A percentile compares a stretch with the other conserved stretches of the same genome.
Evolutionary conservation across 2,329 filamentous ascomycete genomes (phyloP).

Genomic region (Trematosphaeria pertusa): DNA sequence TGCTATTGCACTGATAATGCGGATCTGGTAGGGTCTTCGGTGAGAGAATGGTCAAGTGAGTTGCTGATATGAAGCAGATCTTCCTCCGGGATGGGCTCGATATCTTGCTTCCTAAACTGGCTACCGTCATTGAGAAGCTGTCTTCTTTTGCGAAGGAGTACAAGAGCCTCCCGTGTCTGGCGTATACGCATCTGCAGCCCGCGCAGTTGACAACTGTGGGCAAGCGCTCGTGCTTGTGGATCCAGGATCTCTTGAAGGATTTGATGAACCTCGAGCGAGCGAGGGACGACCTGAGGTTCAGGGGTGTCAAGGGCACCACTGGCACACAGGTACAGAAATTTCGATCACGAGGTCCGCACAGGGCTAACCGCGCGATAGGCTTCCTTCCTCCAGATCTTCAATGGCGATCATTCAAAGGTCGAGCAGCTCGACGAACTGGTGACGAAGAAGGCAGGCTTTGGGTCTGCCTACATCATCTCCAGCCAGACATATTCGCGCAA

Average conservation of each 20-base stretch:
- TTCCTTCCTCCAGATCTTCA: constrained; percentile 74
- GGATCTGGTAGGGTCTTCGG: constrained; percentile 59
- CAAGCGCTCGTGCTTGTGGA: constrained; percentile 74
- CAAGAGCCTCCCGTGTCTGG: constrained; percentile 75
- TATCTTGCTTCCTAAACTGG: constrained; percentile 78
- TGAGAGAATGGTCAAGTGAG: not conserved
- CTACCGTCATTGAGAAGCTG: constrained; percentile 79
- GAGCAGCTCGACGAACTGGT: constrained; percentile 69
- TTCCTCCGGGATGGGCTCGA: constrained; percentile 77
- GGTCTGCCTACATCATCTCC: constrained; percentile 67
- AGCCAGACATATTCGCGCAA: constrained; percentile 81
- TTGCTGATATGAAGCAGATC: constrained; percentile 54
- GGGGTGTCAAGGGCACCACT: constrained; percentile 63
- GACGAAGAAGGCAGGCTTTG: constrained; percentile 71
- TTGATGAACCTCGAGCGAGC: constrained; percentile 75
- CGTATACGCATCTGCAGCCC: constrained; percentile 76
- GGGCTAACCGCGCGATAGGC: constrained; percentile 57
- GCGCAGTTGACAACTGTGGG: constrained; percentile 72
- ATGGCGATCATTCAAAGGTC: constrained; percentile 65
- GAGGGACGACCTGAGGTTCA: constrained; percentile 73
- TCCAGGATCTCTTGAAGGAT: constrained; percentile 78
- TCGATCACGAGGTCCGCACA: not conserved
- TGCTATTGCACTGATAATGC: constrained; percentile 76
- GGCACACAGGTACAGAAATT: constrained; percentile 36
- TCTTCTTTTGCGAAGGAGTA: constrained; percentile 74